These are phyloP conservation scores for Tylopilus sp. DNA, from an alignment of 768 basidiomycete species.

Conservation along the genomic window DNA sequence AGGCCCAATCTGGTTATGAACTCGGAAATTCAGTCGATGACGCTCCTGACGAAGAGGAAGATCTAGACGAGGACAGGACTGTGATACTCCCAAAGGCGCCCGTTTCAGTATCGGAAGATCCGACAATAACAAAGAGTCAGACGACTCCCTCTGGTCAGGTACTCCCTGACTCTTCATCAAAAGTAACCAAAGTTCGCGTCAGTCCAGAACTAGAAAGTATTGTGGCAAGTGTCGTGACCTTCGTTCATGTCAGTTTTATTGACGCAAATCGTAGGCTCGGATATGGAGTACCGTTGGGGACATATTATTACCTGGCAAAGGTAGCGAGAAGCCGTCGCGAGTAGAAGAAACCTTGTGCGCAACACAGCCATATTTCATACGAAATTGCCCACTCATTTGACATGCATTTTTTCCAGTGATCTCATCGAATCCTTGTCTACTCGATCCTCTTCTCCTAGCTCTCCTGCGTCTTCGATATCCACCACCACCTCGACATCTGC, in stretches of 20 bases:
- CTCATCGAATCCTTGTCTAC: slow-evolving; percentile 56
- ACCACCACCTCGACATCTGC: slow-evolving; percentile 36
- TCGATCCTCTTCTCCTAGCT: slow-evolving; percentile 48
- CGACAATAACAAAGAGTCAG: slow-evolving; percentile 2
- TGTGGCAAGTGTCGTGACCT: slow-evolving; percentile 40
- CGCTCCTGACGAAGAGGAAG: slow-evolving; percentile 8
- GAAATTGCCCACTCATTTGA: background rate
- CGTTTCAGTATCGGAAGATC: background rate
- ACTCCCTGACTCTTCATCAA: slow-evolving; percentile 16
- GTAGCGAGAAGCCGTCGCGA: slow-evolving; percentile 40
- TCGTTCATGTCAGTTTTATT: background rate
- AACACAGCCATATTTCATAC: background rate
- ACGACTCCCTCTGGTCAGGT: slow-evolving; percentile 2
- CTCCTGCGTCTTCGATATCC: slow-evolving; percentile 58
- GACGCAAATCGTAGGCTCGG: slow-evolving; percentile 43
- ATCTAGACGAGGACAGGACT: slow-evolving; percentile 29
- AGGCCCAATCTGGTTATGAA: slow-evolving; percentile 7
- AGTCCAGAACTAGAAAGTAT: slow-evolving; percentile 64
- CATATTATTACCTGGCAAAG: slow-evolving; percentile 54
- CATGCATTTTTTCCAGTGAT: slow-evolving; percentile 34
- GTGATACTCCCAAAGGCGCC: slow-evolving; percentile 27
- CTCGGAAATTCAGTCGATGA: slow-evolving; percentile 1
- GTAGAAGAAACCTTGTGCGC: slow-evolving; percentile 64
- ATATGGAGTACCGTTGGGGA: slow-evolving; percentile 70
- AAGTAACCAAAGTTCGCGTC: slow-evolving; percentile 43